Evolutionary conservation across 139 green algal genomes (phyloP).

Genomic region (Volvox reticuliferus): DNA sequence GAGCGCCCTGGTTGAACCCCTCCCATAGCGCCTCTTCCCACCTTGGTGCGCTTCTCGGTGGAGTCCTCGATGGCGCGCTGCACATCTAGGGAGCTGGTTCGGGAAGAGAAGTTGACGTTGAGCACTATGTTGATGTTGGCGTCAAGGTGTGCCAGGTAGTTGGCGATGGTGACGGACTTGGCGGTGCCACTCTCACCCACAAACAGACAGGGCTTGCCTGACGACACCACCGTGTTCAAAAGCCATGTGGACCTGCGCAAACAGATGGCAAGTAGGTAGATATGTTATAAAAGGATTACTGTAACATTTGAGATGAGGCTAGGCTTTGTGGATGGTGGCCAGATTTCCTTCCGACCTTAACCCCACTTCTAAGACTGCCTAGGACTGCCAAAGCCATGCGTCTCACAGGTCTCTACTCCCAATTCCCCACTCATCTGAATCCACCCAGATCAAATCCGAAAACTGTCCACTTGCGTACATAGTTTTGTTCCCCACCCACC

Average conservation of each 20-base stretch:
- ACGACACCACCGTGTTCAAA: constrained; percentile 60
- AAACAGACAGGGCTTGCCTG: constrained; percentile 78
- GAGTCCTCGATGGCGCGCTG: constrained; percentile 82
- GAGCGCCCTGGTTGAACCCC: too few species aligned
- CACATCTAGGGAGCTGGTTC: constrained; percentile 76
- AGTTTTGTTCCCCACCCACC: constrained; percentile 59
- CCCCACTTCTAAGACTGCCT: too few species aligned
- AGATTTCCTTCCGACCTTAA: too few species aligned
- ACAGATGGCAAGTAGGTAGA: background rate
- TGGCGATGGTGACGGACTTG: constrained; percentile 85
- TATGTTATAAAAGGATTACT: background rate
- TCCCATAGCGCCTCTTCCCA: background rate
- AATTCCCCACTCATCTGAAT: constrained; percentile 61
- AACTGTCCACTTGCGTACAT: too few species aligned
- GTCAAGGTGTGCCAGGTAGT: constrained; percentile 71
- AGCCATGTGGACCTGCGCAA: constrained; percentile 74
- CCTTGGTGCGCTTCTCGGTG: constrained; percentile 88
- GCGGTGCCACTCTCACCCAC: constrained; percentile 84
- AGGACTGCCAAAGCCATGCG: too few species aligned
- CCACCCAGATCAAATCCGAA: too few species aligned
- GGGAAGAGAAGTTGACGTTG: constrained; percentile 84
- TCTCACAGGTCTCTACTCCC: too few species aligned
- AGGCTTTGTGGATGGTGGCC: background rate
- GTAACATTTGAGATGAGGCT: background rate
- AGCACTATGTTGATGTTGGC: constrained; percentile 67